Conservation (phyloP, 2,329 filamentous ascomycete species). For the Sporothrix variecibatus region DNA sequence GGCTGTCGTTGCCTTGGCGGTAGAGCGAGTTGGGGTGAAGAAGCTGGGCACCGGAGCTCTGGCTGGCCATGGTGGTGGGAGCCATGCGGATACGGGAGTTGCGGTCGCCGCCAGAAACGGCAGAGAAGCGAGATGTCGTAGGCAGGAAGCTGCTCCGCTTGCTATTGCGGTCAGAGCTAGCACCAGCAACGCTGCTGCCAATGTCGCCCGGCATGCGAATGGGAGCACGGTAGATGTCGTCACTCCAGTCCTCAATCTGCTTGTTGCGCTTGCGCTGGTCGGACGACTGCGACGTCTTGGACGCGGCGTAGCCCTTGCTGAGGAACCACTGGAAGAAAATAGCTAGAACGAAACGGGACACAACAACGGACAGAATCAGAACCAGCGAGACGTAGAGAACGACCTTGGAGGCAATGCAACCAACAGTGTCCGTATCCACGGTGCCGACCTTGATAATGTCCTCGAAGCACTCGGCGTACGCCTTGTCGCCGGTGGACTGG, state of each 20-base stretch:
- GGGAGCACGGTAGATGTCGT: slow-evolving; percentile 94
- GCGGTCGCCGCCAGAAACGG: slow-evolving; percentile 78
- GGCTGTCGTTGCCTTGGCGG: slow-evolving; percentile 63
- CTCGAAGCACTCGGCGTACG: slow-evolving; percentile 80
- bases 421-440: slow-evolving; percentile 92
- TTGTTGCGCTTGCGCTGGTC: slow-evolving; percentile 82
- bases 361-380: slow-evolving; percentile 88
- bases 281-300: slow-evolving; percentile 79
- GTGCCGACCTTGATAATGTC: slow-evolving; percentile 95
- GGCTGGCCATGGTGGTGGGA: slow-evolving; percentile 95
- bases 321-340: slow-evolving; percentile 96
- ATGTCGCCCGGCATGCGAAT: slow-evolving; percentile 76
- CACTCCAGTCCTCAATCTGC: slow-evolving; percentile 97
- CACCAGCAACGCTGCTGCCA: slow-evolving; percentile 61
- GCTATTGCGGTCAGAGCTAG: slow-evolving; percentile 65
- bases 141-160: slow-evolving; percentile 90
- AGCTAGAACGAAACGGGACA: slow-evolving; percentile 83
- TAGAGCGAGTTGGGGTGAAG: slow-evolving; percentile 73
- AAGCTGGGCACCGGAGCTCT: slow-evolving; percentile 72
- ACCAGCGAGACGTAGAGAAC: slow-evolving; percentile 91
- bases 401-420: slow-evolving; percentile 95
- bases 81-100: slow-evolving; percentile 50
- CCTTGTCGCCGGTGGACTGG: slow-evolving; percentile 75
- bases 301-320: slow-evolving; percentile 78
- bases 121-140: slow-evolving; percentile 91